Evolutionary conservation across 2,329 filamentous ascomycete genomes (phyloP).

Genomic region (Beauveria varroae): DNA sequence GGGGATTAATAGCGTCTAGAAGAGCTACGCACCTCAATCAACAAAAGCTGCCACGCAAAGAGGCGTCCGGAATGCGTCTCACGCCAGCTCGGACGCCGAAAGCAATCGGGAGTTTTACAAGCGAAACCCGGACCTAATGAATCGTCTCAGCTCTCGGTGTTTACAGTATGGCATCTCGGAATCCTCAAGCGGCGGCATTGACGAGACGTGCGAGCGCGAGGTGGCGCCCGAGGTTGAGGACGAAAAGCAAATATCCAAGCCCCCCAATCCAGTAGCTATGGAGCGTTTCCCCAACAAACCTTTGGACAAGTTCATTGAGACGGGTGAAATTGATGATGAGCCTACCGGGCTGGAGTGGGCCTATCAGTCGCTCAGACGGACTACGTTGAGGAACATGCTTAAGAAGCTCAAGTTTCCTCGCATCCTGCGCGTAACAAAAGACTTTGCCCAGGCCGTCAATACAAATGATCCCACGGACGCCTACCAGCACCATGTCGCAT

Average conservation of each 20-base stretch:
- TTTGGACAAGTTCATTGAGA: slow-evolving; percentile 31
- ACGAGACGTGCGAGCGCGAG: slow-evolving; percentile 65
- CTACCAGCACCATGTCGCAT: background rate
- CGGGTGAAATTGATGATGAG: slow-evolving; percentile 22
- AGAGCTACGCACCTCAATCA: background rate
- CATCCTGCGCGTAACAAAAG: background rate
- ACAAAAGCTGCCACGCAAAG: background rate
- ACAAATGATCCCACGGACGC: background rate
- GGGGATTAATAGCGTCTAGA: background rate
- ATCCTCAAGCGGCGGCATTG: slow-evolving; percentile 25
- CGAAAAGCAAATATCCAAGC: slow-evolving; percentile 47
- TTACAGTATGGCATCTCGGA: background rate
- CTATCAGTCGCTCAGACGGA: slow-evolving; percentile 34
- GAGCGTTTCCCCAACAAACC: slow-evolving; percentile 35
- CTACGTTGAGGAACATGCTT: slow-evolving; percentile 24
- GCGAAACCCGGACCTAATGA: background rate
- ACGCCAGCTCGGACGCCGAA: background rate
- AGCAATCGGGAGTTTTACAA: background rate
- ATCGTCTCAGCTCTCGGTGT: background rate
- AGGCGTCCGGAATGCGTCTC: background rate
- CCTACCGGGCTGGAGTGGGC: slow-evolving; percentile 33
- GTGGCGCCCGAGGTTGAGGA: slow-evolving; percentile 56
- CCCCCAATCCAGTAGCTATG: slow-evolving; percentile 29
- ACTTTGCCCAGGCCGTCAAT: background rate
- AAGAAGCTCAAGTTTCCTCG: background rate